Evolutionary conservation across 73 alveolate genomes (phyloP), one percentile per base, ranked within the genome.

Genomic region (Paramecium caudatum): DNA sequence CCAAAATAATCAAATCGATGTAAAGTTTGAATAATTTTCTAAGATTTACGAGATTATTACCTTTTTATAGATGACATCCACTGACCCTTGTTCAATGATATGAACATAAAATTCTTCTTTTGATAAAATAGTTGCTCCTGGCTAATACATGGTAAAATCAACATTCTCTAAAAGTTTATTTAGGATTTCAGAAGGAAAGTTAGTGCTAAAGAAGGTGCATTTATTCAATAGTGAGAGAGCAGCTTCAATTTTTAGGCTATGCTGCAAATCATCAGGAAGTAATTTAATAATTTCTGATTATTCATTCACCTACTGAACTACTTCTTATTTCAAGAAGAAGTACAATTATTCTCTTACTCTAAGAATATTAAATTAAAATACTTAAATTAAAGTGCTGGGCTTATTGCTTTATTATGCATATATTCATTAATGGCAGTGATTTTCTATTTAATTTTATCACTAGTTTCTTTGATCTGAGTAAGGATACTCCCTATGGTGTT

Each of bases 401-500:
- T 63, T 9, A 63, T 34, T 17, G 25, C 3, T 49, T 68, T 68
- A 30, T 68, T 68, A 7, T 68, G 32, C 61, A 68, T 68, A 68
- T 68, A 68, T 36, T 15, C 9, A 68, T 33, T 68, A 4, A 33
- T 68, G 17, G 84, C 47, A 32, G 84, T 68, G 5, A 63, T n/a
- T 30, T 63, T 63, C 32, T 33, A 16, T 30, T 34, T 63, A n/a
- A 63, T 63, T 32, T 63, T 30, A 13, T 63, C 83, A 30, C 83
- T 63, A 17, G 36, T 39, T 17, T 70, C 87, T 17, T 70, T 70
- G 7, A 70, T 17, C 37, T 70, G 17, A 3, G 61, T 70, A 1
- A 70, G 61, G 16, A 70, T 36, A 25, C 50, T 70, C 39, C 87
- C 87, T 13, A 70, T 39, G 4, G 87, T 70, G 17, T 70, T 70